Evolutionary conservation across 2,329 filamentous ascomycete species (phyloP).

Genomic region (Fusarium pininemorale): DNA sequence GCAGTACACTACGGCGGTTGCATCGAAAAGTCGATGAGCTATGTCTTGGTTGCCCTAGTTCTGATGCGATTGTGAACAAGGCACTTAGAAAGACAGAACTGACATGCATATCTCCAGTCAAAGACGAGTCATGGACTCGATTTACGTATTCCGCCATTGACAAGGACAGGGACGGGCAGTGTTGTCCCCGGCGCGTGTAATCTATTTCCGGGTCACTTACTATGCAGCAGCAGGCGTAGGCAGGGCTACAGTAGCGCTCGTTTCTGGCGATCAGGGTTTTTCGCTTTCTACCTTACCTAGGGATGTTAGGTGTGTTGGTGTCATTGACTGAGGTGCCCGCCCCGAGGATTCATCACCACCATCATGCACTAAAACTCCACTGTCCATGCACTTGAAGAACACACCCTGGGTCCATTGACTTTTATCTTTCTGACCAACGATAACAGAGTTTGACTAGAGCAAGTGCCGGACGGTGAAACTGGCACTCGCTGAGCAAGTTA

Average conservation of each 20-base stretch:
- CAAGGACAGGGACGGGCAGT: not conserved
- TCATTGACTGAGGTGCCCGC: slow-evolving; percentile 14
- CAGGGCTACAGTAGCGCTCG: slow-evolving; percentile 13
- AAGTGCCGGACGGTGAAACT: slow-evolving; percentile 18
- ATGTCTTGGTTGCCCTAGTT: not conserved
- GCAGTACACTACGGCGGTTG: not conserved
- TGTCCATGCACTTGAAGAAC: not conserved
- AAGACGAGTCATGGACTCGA: slow-evolving; percentile 5
- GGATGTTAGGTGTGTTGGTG: slow-evolving; percentile 1
- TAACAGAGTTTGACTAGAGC: slow-evolving; percentile 18
- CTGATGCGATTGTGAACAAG: slow-evolving; percentile 17
- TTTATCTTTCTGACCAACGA: not conserved
- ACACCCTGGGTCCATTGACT: not conserved
- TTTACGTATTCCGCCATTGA: slow-evolving; percentile 16
- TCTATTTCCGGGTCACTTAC: slow-evolving; percentile 31
- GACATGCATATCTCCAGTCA: not conserved
- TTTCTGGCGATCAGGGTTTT: slow-evolving; percentile 34
- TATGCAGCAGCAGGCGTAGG: not conserved
- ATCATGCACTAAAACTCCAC: slow-evolving; percentile 12
- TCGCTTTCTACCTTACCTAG: not conserved
- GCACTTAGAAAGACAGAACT: not conserved
- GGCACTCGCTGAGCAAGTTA: not conserved
- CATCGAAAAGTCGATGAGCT: not conserved
- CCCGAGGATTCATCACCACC: not conserved
- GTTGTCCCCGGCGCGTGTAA: slow-evolving; percentile 25